These are phyloP conservation scores for Trichosporon asahii DNA, from an alignment of 1,284 basidiomycete genomes.

Conservation along the genomic window DNA sequence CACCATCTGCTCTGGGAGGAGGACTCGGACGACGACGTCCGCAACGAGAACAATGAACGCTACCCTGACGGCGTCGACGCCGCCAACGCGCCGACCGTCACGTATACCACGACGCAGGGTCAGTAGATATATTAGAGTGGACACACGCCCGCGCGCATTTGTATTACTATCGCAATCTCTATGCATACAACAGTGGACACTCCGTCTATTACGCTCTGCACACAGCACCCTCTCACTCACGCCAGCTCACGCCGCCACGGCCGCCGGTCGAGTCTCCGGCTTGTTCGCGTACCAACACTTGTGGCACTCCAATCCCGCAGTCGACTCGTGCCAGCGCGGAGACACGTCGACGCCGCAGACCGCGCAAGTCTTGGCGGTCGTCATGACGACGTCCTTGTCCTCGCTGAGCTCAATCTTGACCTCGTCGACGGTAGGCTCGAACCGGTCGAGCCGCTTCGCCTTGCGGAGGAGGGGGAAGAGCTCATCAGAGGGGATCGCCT, in stretches of 20 bases:
- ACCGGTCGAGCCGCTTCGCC: conserved; percentile 70
- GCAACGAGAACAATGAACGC: not conserved
- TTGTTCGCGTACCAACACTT: conserved; percentile 23
- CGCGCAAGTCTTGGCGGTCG: conserved; percentile 22
- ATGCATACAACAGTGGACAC: conserved; percentile 10
- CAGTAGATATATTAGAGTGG: not conserved
- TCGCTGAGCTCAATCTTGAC: not conserved
- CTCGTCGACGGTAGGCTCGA: conserved; percentile 36
- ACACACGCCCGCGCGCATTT: not conserved
- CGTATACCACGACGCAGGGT: not conserved
- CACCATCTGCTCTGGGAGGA: conserved; percentile 3
- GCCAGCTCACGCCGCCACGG: not conserved
- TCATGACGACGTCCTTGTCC: not conserved
- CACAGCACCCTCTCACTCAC: not conserved
- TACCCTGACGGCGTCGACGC: not conserved
- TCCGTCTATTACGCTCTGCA: not conserved
- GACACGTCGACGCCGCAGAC: conserved; percentile 41
- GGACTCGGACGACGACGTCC: not conserved
- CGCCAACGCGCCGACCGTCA: not conserved
- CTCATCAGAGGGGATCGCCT: conserved; percentile 62
- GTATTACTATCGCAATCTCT: conserved; percentile 2
- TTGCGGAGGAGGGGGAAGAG: conserved; percentile 80
- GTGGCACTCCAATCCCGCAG: conserved; percentile 20
- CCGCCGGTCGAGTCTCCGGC: not conserved
- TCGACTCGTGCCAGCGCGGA: conserved; percentile 40